A percentile compares a stretch with the other conserved stretches of the same genome.
These are phyloP conservation scores for Lasiosphaeris hirsuta DNA, from an alignment of 495 filamentous ascomycete species.

Conservation along the genomic window DNA sequence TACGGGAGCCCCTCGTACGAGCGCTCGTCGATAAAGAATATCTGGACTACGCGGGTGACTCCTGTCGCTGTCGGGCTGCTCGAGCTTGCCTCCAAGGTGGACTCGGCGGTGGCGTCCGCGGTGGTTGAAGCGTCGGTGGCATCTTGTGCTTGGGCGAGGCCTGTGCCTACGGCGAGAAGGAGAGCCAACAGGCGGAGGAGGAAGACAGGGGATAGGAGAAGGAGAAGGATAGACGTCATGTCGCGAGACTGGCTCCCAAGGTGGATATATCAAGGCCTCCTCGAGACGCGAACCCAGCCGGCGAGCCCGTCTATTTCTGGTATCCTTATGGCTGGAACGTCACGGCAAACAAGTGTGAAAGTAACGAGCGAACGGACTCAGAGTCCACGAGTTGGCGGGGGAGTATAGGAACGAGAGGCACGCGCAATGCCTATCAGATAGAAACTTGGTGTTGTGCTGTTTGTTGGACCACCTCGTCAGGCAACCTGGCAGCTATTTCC, in stretches of 20 bases:
- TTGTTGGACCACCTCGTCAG: background rate
- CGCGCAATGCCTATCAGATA: no score
- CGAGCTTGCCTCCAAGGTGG: constrained; percentile 1
- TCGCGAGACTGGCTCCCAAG: background rate
- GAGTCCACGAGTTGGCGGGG: background rate
- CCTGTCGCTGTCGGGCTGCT: background rate
- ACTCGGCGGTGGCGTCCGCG: background rate
- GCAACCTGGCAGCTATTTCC: background rate
- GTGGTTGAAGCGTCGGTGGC: background rate
- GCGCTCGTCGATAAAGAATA: constrained; percentile 30
- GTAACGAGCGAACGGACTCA: constrained; percentile 1
- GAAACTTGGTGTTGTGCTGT: background rate
- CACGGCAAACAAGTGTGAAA: no score
- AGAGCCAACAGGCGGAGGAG: background rate
- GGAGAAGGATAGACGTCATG: no score
- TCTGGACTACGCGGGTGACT: constrained; percentile 16
- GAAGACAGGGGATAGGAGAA: background rate
- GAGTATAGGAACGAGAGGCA: no score
- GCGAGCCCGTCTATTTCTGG: no score
- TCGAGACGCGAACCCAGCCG: no score
- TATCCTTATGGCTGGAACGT: no score
- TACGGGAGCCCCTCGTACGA: constrained; percentile 26
- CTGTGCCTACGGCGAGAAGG: background rate
- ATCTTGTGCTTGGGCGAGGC: background rate
- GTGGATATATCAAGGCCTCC: no score